These are phyloP conservation scores for Jamesozyma lodderae DNA, from an alignment of 805 yeast genomes.

Conservation along the genomic window DNA sequence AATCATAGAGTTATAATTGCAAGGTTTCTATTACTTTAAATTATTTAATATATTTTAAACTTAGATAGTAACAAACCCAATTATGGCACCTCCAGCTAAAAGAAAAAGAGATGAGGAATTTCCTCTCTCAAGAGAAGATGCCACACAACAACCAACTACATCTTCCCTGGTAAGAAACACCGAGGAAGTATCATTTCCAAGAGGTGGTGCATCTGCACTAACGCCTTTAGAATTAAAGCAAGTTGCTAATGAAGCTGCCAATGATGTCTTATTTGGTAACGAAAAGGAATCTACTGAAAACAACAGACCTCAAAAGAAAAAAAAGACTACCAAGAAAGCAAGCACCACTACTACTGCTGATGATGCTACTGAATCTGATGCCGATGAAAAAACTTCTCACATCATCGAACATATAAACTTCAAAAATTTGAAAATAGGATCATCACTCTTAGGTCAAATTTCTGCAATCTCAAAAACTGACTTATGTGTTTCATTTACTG, in stretches of 20 bases:
- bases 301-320: conserved; percentile 35
- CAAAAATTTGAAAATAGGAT: conserved; percentile 59
- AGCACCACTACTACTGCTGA: conserved; percentile 15
- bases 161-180: conserved; percentile 32
- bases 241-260: conserved; percentile 85
- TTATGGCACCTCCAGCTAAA: conserved; percentile 28
- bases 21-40: not conserved
- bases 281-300: conserved; percentile 14
- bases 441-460: conserved; percentile 71
- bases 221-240: conserved; percentile 87
- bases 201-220: conserved; percentile 87
- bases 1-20: not conserved
- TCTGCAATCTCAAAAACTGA: conserved; percentile 51
- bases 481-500: conserved; percentile 64
- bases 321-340: conserved; percentile 16
- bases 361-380: conserved; percentile 26
- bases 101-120: conserved; percentile 43
- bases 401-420: conserved; percentile 54
- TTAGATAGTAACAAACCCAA: not conserved
- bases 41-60: not conserved
- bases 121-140: conserved; percentile 34
- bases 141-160: conserved; percentile 30
- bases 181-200: conserved; percentile 58
- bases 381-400: conserved; percentile 29
- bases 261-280: conserved; percentile 66